Evolutionary conservation across 2,329 filamentous ascomycete species (phyloP).

Genomic region (Immersiporthe knoxdaviesiana): DNA sequence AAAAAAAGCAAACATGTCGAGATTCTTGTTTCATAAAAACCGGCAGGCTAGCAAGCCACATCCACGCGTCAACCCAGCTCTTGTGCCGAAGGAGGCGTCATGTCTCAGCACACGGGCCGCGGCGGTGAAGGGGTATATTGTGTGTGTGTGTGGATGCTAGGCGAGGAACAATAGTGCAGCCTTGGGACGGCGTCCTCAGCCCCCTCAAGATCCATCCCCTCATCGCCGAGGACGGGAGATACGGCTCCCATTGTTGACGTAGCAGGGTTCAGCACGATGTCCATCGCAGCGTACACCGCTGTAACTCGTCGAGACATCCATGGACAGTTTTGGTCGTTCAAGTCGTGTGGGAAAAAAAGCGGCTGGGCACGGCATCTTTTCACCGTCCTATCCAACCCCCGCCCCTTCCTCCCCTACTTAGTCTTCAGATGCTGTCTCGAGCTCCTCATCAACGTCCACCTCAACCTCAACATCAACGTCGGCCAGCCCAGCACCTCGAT

Average conservation of each 20-base stretch:
- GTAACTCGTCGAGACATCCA: not conserved
- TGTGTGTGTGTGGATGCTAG: not conserved
- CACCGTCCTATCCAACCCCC: too few relatives aligned
- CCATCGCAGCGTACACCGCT: not conserved
- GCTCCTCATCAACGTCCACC: not conserved
- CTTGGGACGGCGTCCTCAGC: not conserved
- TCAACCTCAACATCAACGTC: not conserved
- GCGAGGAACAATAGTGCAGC: not conserved
- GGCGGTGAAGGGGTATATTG: not conserved
- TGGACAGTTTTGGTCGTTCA: not conserved
- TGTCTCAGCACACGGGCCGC: not conserved
- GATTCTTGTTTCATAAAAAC: not conserved
- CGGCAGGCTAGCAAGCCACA: not conserved
- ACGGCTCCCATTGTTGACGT: not conserved
- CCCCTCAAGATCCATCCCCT: not conserved
- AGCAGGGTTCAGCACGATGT: not conserved
- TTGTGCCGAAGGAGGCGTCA: not conserved
- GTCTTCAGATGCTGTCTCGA: conserved; percentile 9
- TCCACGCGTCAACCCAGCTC: not conserved
- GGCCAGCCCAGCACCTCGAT: not conserved
- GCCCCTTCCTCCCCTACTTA: not conserved
- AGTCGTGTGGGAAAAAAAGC: not conserved
- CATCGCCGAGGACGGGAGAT: not conserved
- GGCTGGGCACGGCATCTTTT: not conserved
- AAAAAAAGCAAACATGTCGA: not conserved